Evolutionary conservation across 2,329 filamentous ascomycete genomes (phyloP), one percentile per base, ranked within the genome.

Genomic region (Nemania serpens): DNA sequence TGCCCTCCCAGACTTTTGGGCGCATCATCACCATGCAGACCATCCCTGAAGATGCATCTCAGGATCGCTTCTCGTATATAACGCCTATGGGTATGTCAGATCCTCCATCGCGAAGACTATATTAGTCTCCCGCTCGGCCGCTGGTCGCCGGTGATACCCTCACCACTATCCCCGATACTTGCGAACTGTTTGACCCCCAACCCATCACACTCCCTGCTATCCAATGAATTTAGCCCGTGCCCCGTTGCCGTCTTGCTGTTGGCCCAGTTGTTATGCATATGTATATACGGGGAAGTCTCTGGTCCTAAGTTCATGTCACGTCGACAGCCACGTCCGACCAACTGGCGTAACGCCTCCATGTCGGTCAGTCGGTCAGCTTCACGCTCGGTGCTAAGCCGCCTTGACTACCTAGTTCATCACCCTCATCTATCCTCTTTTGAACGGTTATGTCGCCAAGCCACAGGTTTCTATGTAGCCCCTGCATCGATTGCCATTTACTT

Each of bases 21-120:
- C 77, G 77, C 69, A 70, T 72, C 65, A 69, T 71, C 70, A 69
- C 69, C 70, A 77, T 78, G 77, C 79, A 77, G 72, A 61, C 59
- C 43, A 78, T 75, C 77, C 78, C 77, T 77, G 78, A 72, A 73
- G 76, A 78, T 75, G 76, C 76, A 68, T 76, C 76, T 76, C 77
- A 71, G 73, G 76, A 77, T 76, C 76, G 75, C 68, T 75, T 76
- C 63, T 79, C 78, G 64, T 82, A 79, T 75, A 78, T 85, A 67
- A 78, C 76, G 69, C 83, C 83, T 74, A 82, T 85, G 75, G 83
- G 83, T 85, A 75, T 81, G 83, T 76, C 33, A 55, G 55, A 55
- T 61, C 53, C 49, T 51, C 46, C 15, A 51, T 67, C 29, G 22
- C 42, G 41, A 52, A 59, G 36, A 22, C 36, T 49, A 55, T 12